A percentile compares a stretch with the other conserved stretches of the same genome.
Evolutionary conservation across 306 rosid genomes (phyloP).

Genomic region (Dalbergia oliveri): DNA sequence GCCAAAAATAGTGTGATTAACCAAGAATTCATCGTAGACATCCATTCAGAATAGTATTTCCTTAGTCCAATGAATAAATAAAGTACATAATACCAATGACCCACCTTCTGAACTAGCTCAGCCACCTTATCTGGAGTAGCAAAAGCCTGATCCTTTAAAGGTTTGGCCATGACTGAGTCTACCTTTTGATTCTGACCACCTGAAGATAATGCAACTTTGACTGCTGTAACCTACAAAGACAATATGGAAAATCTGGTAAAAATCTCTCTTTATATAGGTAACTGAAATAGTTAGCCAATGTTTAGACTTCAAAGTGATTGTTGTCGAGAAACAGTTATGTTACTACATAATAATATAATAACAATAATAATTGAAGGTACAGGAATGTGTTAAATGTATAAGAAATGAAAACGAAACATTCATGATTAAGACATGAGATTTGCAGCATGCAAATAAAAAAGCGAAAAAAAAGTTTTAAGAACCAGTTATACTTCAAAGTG

Average conservation of each 20-base stretch:
- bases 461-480: neutral
- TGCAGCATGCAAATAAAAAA: neutral
- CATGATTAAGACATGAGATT: conserved; percentile 11
- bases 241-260: conserved; percentile 39
- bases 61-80: conserved; percentile 26
- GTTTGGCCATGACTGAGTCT: conserved; percentile 80
- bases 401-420: conserved; percentile 35
- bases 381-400: neutral
- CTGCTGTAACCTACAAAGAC: conserved; percentile 84
- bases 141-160: conserved; percentile 91
- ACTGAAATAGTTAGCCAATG: neutral
- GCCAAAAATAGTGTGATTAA: neutral
- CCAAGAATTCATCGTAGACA: neutral
- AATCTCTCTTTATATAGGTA: neutral
- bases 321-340: conserved; percentile 23
- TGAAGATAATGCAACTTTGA: conserved; percentile 83
- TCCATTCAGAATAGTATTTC: conserved; percentile 6
- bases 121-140: conserved; percentile 97
- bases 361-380: neutral
- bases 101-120: conserved; percentile 90
- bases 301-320: conserved; percentile 17
- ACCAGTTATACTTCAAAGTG: conserved; percentile 27
- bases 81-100: conserved; percentile 34
- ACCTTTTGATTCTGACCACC: conserved; percentile 79
- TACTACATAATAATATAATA: conserved; percentile 7